A percentile compares a stretch with the other conserved stretches of the same genome.
These are phyloP conservation scores for Penicillium expansum DNA, from an alignment of 2,329 filamentous ascomycete genomes.

Conservation along the genomic window DNA sequence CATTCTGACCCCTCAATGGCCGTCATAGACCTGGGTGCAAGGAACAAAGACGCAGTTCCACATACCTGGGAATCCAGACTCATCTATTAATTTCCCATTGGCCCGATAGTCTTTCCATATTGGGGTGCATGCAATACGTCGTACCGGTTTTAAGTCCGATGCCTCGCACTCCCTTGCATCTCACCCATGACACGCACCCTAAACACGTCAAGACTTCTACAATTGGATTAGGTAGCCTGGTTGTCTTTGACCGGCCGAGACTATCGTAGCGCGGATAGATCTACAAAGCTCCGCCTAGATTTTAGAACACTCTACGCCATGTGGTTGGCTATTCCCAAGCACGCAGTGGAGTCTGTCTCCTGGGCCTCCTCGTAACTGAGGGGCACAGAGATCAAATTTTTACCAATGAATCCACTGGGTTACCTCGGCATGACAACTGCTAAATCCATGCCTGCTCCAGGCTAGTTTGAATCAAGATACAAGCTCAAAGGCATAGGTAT, in stretches of 20 bases:
- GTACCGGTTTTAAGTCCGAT: neutral
- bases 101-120: neutral
- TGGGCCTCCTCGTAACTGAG: neutral
- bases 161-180: neutral
- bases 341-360: neutral
- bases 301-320: neutral
- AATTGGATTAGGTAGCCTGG: too few species aligned
- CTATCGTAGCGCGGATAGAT: neutral
- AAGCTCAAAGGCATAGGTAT: too few species aligned
- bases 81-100: neutral
- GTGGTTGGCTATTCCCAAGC: neutral
- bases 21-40: neutral
- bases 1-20: neutral
- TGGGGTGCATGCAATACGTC: neutral
- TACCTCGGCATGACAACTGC: neutral
- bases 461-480: too few species aligned
- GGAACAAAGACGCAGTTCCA: neutral
- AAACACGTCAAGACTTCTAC: too few species aligned
- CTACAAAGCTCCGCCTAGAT: neutral
- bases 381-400: neutral
- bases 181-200: too few species aligned
- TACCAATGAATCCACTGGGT: neutral
- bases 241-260: neutral
- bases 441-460: neutral
- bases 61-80: neutral